A percentile compares a stretch with the other conserved stretches of the same genome.
Evolutionary conservation across 345 rosid genomes (phyloP).

Genomic region (Populus euphratica): DNA sequence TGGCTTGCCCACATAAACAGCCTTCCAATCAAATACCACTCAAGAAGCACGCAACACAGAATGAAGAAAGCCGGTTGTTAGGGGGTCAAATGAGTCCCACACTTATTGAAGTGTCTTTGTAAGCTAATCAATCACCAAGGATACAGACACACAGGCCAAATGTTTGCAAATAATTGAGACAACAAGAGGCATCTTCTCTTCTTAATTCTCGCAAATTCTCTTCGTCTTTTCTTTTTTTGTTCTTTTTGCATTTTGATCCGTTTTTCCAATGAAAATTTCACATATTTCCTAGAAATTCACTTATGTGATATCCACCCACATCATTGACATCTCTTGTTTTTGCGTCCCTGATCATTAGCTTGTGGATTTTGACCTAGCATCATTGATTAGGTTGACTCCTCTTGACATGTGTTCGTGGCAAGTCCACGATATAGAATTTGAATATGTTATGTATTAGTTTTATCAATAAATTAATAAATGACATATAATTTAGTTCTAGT

Average conservation of each 20-base stretch:
- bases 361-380: neutral
- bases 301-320: neutral
- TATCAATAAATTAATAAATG: too few relatives aligned
- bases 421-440: too few relatives aligned
- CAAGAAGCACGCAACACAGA: neutral
- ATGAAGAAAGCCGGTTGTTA: conserved; percentile 6
- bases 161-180: conserved; percentile 22
- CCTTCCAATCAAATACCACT: neutral
- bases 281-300: neutral
- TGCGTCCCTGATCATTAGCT: neutral
- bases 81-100: conserved; percentile 27
- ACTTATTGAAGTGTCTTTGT: neutral
- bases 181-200: conserved; percentile 9
- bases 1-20: too few relatives aligned
- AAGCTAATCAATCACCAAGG: neutral
- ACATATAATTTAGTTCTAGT: too few relatives aligned
- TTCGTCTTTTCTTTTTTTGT: neutral
- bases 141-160: neutral
- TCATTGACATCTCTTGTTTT: neutral
- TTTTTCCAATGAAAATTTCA: neutral
- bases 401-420: too few relatives aligned
- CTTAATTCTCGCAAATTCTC: conserved; percentile 1
- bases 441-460: too few relatives aligned
- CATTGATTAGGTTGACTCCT: too few relatives aligned
- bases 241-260: neutral